Conservation (phyloP, 108 stramenopile genomes). For the Nitzschia palea region DNA sequence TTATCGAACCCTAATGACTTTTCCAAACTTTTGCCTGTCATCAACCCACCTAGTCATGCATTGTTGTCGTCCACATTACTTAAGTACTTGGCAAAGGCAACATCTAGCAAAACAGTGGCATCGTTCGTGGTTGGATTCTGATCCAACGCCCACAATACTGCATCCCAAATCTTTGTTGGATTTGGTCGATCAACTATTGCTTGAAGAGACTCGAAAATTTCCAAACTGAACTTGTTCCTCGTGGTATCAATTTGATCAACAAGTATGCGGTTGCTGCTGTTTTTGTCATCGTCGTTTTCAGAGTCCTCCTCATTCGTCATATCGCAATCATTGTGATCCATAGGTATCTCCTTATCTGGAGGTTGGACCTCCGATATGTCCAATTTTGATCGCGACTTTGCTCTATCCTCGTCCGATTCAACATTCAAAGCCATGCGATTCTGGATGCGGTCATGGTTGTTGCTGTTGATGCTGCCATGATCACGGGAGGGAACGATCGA, state of each 20-base stretch:
- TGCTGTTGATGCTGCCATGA: not conserved
- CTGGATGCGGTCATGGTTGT: not conserved
- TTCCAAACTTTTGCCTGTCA: no score
- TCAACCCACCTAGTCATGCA: no score
- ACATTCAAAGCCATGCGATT: not conserved
- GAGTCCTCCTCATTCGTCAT: no score
- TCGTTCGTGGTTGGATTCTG: constrained; percentile 4
- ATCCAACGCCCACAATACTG: constrained; percentile 18
- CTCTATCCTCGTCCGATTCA: not conserved
- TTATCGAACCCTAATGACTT: no score
- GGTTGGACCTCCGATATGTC: not conserved
- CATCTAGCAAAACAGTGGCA: not conserved
- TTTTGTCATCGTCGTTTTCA: no score
- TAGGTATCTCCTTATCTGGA: not conserved
- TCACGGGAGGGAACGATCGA: not conserved
- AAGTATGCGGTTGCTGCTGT: no score
- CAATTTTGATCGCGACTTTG: not conserved
- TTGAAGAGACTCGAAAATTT: not conserved
- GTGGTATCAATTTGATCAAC: no score
- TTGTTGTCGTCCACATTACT: not conserved
- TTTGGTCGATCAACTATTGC: not conserved
- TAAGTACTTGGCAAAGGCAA: constrained; percentile 2
- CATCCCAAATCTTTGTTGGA: constrained; percentile 17
- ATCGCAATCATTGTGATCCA: no score
- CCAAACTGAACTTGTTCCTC: no score